These are phyloP conservation scores for Ensete glaucum DNA, from an alignment of 176 grass and related monocot genomes.

Conservation along the genomic window DNA sequence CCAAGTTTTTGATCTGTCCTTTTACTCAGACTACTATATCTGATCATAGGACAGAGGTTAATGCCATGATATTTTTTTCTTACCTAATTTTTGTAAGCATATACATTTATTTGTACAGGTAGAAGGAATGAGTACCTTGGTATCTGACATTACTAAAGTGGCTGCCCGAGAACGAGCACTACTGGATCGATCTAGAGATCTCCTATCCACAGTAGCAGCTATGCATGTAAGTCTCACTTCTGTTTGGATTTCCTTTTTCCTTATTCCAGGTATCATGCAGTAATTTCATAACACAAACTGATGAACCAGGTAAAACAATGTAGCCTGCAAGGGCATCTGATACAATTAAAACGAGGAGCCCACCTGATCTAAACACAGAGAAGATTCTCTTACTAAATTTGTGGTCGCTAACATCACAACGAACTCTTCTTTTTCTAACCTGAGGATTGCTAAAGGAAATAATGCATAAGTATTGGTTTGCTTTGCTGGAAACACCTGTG, in stretches of 20 bases:
- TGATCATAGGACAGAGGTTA: too few relatives aligned
- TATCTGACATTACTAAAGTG: slow-evolving; percentile 58
- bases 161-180: slow-evolving; percentile 61
- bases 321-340: slow-evolving; percentile 75
- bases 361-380: slow-evolving; percentile 33
- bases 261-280: background rate
- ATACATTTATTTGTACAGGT: slow-evolving; percentile 31
- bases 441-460: slow-evolving; percentile 50
- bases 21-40: too few relatives aligned
- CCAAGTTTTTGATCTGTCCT: too few relatives aligned
- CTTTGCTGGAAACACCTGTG: slow-evolving; percentile 25
- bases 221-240: slow-evolving; percentile 58
- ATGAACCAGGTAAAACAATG: slow-evolving; percentile 69
- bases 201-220: slow-evolving; percentile 59
- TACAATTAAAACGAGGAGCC: slow-evolving; percentile 55
- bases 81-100: background rate
- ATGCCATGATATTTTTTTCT: background rate
- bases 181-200: slow-evolving; percentile 66
- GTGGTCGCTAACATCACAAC: slow-evolving; percentile 58
- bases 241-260: background rate
- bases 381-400: slow-evolving; percentile 29
- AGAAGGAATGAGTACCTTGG: slow-evolving; percentile 41
- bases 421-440: slow-evolving; percentile 48
- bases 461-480: slow-evolving; percentile 33
- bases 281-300: slow-evolving; percentile 9